Base-by-base conservation (phyloP, 2,329 filamentous ascomycete genomes). In the Fusarium vanettenii region DNA sequence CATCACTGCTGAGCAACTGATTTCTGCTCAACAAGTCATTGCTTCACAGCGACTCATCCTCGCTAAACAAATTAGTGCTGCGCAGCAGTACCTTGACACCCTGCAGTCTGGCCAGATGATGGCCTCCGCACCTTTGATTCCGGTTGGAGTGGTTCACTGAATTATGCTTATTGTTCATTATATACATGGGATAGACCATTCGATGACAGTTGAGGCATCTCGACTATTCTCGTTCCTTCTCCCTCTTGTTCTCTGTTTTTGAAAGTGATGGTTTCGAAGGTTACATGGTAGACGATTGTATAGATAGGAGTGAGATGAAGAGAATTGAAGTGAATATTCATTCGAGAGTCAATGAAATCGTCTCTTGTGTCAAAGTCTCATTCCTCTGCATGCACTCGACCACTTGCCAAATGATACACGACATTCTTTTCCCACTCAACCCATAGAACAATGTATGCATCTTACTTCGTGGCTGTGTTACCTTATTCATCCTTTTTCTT, bases 371-470 rank as follows among this genome's bases (percentile, higher is more conserved):
- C 4, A 73, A 41, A 33, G 10, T 73, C 33, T 66, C 66, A 72
- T 5, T 62, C 63, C 1, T 9, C 2, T 0, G 39, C 27, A 1
- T 45, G 14, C 1, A 73, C 66, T 0, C 41, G 25, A 3, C 62
- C 62, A 6, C 37, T 74, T 2, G 55, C 72, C 27, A 70, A 37
- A 9, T 55, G 65, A 11, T 35, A 60, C 3, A 56, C 71, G 37
- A 67, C 2, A 5, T 43, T 62, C 3, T 65, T n/a, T 20, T 70
- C 41, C 65, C 60, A 63, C 45, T 70, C 55, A 1, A 74, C 65
- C 60, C 65, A 72, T 4, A 74, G 27, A 13, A 74, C 62, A 10
- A 62, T 2, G 14, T 67, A 74, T 1, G 18, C 20, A 16, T 69
- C 48, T 6, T 37, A 9, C 6, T 55, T 65, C 1, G 1, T 55